Conservation (phyloP, 2,329 filamentous ascomycete genomes). For the Diaporthe ilicicola region DNA sequence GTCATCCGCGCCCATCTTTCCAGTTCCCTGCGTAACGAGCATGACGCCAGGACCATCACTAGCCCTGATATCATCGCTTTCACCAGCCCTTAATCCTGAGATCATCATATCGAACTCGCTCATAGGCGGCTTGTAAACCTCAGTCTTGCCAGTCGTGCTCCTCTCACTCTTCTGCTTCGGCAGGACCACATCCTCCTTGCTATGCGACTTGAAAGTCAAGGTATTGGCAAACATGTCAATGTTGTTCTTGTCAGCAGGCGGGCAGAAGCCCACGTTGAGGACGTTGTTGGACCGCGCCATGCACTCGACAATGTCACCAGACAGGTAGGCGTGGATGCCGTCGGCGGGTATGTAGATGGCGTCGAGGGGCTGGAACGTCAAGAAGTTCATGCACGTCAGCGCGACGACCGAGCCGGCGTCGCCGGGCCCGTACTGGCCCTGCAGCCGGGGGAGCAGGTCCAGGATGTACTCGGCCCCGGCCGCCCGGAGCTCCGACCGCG, state of each 20-base stretch:
- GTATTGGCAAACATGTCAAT: constrained; percentile 70
- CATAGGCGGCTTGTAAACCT: constrained; percentile 71
- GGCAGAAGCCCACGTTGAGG: constrained; percentile 78
- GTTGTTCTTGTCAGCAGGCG: constrained; percentile 68
- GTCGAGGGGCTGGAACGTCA: constrained; percentile 71
- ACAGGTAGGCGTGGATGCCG: constrained; percentile 77
- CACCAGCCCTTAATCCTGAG: constrained; percentile 62
- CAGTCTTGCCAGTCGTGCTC: constrained; percentile 67
- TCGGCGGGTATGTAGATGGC: constrained; percentile 77
- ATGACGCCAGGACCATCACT: constrained; percentile 70
- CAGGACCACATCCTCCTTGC: constrained; percentile 63
- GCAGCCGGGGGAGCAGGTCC: constrained; percentile 70
- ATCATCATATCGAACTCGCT: constrained; percentile 77
- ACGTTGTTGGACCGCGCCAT: constrained; percentile 82
- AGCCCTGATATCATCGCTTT: constrained; percentile 64
- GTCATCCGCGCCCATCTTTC: constrained; percentile 62
- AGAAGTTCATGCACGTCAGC: constrained; percentile 77
- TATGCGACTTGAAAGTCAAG: constrained; percentile 71
- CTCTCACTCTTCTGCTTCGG: constrained; percentile 56
- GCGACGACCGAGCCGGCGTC: constrained; percentile 77
- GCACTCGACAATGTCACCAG: constrained; percentile 79
- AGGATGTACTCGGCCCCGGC: constrained; percentile 65
- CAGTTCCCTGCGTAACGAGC: constrained; percentile 68
- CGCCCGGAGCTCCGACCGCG: constrained; percentile 55
- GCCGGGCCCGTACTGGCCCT: constrained; percentile 67